Evolutionary conservation across 768 basidiomycete species (phyloP).

Genomic region (Daedaleopsis sinensis): DNA sequence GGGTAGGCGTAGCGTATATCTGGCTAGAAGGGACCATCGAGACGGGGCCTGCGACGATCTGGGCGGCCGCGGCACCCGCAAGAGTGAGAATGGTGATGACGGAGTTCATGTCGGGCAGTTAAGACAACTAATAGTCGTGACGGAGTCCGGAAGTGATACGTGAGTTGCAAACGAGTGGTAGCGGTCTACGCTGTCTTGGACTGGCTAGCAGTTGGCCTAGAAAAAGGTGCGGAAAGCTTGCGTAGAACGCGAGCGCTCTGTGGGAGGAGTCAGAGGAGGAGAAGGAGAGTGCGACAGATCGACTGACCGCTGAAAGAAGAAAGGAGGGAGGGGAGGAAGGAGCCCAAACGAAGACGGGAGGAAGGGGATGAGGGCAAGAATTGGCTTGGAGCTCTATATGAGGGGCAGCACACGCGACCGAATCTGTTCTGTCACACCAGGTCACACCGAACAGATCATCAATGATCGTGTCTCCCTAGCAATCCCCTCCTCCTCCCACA

Average conservation of each 20-base stretch:
- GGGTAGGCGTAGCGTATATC: constrained; percentile 33
- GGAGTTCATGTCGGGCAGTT: constrained; percentile 62
- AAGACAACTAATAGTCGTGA: constrained; percentile 37
- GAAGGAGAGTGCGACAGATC: neutral
- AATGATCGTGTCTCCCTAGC: constrained; percentile 25
- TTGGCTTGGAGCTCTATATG: constrained; percentile 36
- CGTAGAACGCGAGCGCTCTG: constrained; percentile 47
- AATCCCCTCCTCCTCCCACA: constrained; percentile 4
- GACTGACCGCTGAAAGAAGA: constrained; percentile 45
- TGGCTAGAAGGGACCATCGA: constrained; percentile 29
- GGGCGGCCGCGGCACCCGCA: constrained; percentile 58
- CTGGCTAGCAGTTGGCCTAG: constrained; percentile 62
- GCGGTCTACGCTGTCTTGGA: constrained; percentile 73
- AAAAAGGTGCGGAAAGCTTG: constrained; percentile 45
- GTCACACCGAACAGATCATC: constrained; percentile 38
- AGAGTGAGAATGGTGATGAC: constrained; percentile 61
- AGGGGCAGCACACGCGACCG: constrained; percentile 25
- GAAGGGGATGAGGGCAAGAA: constrained; percentile 41
- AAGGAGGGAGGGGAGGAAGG: constrained; percentile 32
- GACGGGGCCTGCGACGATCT: constrained; percentile 40
- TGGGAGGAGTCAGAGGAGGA: neutral
- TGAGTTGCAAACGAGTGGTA: constrained; percentile 43
- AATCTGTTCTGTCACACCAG: constrained; percentile 38
- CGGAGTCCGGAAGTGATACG: constrained; percentile 37
- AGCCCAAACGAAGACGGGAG: constrained; percentile 42